These are phyloP conservation scores for Pistacia atlantica DNA, from an alignment of 345 rosid genomes.

Conservation along the genomic window DNA sequence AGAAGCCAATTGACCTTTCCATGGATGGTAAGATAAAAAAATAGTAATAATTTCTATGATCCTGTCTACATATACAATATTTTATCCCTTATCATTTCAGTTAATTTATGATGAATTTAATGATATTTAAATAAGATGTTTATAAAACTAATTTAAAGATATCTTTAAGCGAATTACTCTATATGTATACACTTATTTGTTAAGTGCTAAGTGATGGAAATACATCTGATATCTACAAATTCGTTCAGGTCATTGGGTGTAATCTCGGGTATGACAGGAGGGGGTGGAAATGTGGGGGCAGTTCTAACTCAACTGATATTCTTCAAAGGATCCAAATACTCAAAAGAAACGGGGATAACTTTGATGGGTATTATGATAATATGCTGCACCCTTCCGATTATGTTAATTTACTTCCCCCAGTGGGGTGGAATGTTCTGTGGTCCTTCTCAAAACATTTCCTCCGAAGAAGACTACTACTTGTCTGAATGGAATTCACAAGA, in stretches of 20 bases:
- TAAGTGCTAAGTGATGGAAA: no score
- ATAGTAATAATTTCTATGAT: no score
- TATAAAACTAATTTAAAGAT: no score
- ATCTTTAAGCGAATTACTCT: no score
- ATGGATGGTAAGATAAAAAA: no score
- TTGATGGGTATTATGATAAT: constrained; percentile 78
- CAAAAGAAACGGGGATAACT: constrained; percentile 70
- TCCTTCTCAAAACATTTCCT: constrained; percentile 45
- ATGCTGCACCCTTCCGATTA: constrained; percentile 56
- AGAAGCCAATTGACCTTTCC: no score
- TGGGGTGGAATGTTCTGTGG: constrained; percentile 95
- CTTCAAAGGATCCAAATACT: constrained; percentile 72
- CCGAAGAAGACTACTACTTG: constrained; percentile 76
- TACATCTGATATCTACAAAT: no score
- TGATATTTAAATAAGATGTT: no score
- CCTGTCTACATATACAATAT: no score
- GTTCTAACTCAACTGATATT: constrained; percentile 77
- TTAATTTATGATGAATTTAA: no score
- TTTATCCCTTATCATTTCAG: no score
- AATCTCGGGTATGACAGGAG: constrained; percentile 83
- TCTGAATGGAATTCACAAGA: constrained; percentile 70
- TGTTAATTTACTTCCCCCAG: constrained; percentile 71
- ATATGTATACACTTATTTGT: no score
- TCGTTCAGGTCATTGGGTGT: constrained; percentile 70
- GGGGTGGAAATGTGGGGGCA: constrained; percentile 84